phyloP scores from a whole-genome alignment of 148 eudicot genomes.

The Camellia sinensis region DNA sequence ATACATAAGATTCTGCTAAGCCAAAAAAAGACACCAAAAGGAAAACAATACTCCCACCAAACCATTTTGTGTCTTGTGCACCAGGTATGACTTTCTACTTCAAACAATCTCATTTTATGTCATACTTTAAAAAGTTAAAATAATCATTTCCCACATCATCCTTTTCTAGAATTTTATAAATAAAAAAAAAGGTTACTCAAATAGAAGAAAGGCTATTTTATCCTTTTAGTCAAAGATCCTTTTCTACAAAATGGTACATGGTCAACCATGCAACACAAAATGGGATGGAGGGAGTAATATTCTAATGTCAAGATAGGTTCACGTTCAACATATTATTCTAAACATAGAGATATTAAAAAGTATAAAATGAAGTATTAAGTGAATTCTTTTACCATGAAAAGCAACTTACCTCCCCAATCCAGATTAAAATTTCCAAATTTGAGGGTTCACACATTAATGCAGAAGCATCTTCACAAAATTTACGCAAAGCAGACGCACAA shows the following conservation, averaged over 20 bases:
- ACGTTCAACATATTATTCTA: not conserved
- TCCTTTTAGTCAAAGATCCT: not conserved
- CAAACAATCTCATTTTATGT: not conserved
- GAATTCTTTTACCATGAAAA: constrained; percentile 1
- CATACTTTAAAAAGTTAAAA: not conserved
- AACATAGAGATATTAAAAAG: not conserved
- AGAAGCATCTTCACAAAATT: constrained; percentile 90
- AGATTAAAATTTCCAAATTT: constrained; percentile 77
- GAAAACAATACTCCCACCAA: not conserved
- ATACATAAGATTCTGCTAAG: not conserved
- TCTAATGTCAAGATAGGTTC: not conserved
- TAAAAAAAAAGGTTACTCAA: not conserved
- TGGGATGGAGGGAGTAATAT: not conserved
- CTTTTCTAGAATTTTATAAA: not conserved
- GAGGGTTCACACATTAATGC: constrained; percentile 58
- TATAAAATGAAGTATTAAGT: not conserved
- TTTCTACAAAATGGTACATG: not conserved
- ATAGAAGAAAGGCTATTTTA: not conserved
- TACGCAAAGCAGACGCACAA: constrained; percentile 87
- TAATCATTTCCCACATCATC: not conserved
- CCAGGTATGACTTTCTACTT: not conserved
- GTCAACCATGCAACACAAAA: not conserved
- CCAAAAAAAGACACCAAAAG: not conserved
- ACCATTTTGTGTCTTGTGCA: not conserved
- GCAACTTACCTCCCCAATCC: constrained; percentile 85